Base-by-base conservation (phyloP, 2,329 filamentous ascomycete species). In the Leptographium lundbergii region DNA sequence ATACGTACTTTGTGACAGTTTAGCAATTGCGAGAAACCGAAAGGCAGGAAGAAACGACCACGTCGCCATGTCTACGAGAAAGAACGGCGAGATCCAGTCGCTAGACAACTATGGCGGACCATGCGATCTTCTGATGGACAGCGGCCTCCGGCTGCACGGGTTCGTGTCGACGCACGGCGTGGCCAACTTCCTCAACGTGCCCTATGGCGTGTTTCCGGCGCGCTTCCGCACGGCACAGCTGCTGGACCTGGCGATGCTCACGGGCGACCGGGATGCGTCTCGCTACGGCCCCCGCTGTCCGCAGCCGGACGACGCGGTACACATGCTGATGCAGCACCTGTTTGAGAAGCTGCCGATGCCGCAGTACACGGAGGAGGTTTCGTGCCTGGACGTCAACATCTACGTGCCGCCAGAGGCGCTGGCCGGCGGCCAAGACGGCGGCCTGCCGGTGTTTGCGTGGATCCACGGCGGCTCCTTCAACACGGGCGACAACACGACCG, bases 391-490 rank as follows among this genome's bases (percentile, higher is more conserved):
- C 17, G 29, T 56, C 27, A 61, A 57, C 45, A 50, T 61, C 11
- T 61, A 59, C 29, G 42, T 52, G 42, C 54, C 54, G 25, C 54
- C 54, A 10, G 14, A 13, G 39, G 54, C 54, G 25, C 22, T 56
- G 54, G 10, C 32, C 13, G 11, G 17, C 7, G 22, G 48, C n/a
- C 14, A n/a, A 17, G 50, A 29, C 53, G 34, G 36, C 53, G 34
- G 36, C 5, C 32, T 61, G 1, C 58, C 60, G 7, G 58, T 61
- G 19, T 60, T 60, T 52, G 60, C 56, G 6, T 62, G 61, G 61
- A 61, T 62, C 45, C 59, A 61, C 39, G 61, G 61, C n/a, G 61
- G 61, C 3, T 59, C 51, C 6, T 62, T 60, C 24, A 34, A 36
- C 2, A 45, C 25, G 1, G 59, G 61, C 29, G 57, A 56, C 52